phyloP scores from a whole-genome alignment of 768 basidiomycete species.

The Russula olivacea region DNA sequence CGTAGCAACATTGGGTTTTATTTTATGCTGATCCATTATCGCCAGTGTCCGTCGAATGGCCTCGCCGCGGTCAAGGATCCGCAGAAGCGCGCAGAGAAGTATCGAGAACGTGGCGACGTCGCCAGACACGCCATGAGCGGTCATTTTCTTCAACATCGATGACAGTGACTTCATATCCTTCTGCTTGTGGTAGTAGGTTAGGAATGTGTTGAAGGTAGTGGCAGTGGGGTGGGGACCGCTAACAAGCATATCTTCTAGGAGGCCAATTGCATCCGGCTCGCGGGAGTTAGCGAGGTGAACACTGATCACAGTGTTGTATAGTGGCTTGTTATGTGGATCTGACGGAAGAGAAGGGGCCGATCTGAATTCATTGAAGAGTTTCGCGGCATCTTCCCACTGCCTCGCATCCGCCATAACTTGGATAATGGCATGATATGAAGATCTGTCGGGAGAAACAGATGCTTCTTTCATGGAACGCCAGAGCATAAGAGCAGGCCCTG shows the following conservation, averaged over 20 bases:
- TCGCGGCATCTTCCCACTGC: constrained; percentile 46
- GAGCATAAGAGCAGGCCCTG: constrained; percentile 47
- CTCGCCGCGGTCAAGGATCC: constrained; percentile 53
- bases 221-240: constrained; percentile 62
- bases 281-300: constrained; percentile 47
- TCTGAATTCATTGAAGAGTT: constrained; percentile 48
- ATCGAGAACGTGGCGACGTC: constrained; percentile 87
- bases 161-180: constrained; percentile 60
- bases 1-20: constrained; percentile 68
- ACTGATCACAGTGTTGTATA: constrained; percentile 74
- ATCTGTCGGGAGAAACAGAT: constrained; percentile 51
- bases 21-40: constrained; percentile 70
- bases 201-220: constrained; percentile 74
- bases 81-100: constrained; percentile 71
- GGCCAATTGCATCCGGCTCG: constrained; percentile 32
- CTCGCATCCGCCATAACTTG: constrained; percentile 50
- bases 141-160: constrained; percentile 51
- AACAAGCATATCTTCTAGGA: constrained; percentile 38
- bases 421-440: constrained; percentile 67
- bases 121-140: constrained; percentile 48
- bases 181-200: constrained; percentile 58
- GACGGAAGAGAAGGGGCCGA: constrained; percentile 29
- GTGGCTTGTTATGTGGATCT: constrained; percentile 30
- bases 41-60: constrained; percentile 57
- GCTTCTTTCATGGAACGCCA: constrained; percentile 62